Evolutionary conservation across 352 stramenopile genomes (phyloP).

Genomic region (Elongisporangium anandrum): DNA sequence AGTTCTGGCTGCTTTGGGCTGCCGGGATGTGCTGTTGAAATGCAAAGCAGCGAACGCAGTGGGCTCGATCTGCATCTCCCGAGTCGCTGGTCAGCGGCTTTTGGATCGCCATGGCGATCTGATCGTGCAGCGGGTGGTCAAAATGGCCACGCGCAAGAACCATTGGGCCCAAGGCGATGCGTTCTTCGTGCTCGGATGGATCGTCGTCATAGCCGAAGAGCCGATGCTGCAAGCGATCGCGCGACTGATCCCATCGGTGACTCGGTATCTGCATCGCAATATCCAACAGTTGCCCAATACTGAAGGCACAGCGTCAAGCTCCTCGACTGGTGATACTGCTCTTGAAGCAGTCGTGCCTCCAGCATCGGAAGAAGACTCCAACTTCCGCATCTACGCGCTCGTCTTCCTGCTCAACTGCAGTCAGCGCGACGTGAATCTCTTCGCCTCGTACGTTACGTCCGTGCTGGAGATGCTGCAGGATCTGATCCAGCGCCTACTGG

Average conservation of each 20-base stretch:
- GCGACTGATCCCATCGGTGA: conserved; percentile 35
- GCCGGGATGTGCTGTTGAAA: conserved; percentile 69
- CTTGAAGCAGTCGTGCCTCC: neutral
- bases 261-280: conserved; percentile 42
- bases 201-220: conserved; percentile 66
- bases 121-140: conserved; percentile 31
- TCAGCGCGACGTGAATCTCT: conserved; percentile 39
- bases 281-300: conserved; percentile 13
- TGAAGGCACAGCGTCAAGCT: neutral
- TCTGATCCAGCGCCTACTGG: conserved; percentile 25
- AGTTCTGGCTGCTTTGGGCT: conserved; percentile 38
- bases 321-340: neutral
- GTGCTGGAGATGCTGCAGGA: conserved; percentile 34
- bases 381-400: conserved; percentile 65
- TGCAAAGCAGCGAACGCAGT: conserved; percentile 77
- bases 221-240: conserved; percentile 26
- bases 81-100: conserved; percentile 60
- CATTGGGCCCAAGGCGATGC: conserved; percentile 74
- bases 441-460: conserved; percentile 18
- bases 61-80: conserved; percentile 66
- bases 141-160: conserved; percentile 67
- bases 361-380: conserved; percentile 47
- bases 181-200: conserved; percentile 71
- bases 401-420: conserved; percentile 75
- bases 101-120: conserved; percentile 35